phyloP scores from a whole-genome alignment of 768 basidiomycete species.

The Suillus plorans region DNA sequence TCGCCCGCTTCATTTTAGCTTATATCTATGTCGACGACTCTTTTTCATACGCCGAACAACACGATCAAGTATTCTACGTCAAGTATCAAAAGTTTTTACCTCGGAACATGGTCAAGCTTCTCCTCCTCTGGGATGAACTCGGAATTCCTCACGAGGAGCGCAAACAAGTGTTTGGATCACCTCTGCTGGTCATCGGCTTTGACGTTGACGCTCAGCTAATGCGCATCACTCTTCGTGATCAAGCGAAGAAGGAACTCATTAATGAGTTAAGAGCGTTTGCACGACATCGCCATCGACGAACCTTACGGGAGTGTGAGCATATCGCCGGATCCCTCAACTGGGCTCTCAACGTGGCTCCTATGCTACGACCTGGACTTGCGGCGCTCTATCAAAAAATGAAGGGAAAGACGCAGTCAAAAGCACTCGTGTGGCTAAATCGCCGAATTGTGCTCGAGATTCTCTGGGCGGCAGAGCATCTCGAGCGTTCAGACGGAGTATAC shows the following conservation, averaged over 20 bases:
- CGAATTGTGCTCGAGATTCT: no score
- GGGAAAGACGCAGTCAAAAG: constrained; percentile 18
- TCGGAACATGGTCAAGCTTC: no score
- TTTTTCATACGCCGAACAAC: no score
- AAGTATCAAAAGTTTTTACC: no score
- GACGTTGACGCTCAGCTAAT: constrained; percentile 23
- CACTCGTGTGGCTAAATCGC: background rate
- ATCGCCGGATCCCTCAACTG: constrained; percentile 41
- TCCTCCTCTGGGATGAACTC: no score
- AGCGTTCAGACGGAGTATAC: background rate
- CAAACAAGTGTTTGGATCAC: constrained; percentile 38
- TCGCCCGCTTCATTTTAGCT: constrained; percentile 21
- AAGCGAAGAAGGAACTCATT: background rate
- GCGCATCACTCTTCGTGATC: constrained; percentile 1
- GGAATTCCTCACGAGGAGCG: no score
- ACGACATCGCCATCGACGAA: no score
- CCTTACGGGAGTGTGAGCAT: constrained; percentile 16
- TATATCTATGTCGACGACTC: constrained; percentile 17
- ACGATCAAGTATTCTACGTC: no score
- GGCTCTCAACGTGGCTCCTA: constrained; percentile 37
- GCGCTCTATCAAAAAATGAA: constrained; percentile 33
- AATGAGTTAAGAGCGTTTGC: rapidly evolving
- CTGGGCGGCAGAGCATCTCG: background rate
- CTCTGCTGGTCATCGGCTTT: constrained; percentile 32
- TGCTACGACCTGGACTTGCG: constrained; percentile 25